These are phyloP conservation scores for Ambrosiella xylebori DNA, from an alignment of 2,329 filamentous ascomycete genomes.

Conservation along the genomic window DNA sequence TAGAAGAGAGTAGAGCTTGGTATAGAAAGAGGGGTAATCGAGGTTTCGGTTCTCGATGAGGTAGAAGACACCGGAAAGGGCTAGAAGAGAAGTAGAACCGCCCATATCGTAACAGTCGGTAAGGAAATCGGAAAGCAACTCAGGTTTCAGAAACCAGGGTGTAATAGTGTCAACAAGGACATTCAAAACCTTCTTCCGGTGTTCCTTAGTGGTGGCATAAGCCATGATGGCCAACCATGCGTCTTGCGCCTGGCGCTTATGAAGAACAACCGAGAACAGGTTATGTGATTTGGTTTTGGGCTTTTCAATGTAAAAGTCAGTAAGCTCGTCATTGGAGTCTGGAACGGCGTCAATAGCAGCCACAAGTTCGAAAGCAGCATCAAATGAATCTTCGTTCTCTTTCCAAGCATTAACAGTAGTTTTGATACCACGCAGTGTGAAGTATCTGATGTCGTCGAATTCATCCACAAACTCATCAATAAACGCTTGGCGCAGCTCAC, in stretches of 20 bases:
- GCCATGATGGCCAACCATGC: constrained; percentile 71
- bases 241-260: constrained; percentile 67
- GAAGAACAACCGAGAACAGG: constrained; percentile 46
- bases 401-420: constrained; percentile 16
- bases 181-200: constrained; percentile 63
- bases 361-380: constrained; percentile 44
- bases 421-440: constrained; percentile 59
- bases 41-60: constrained; percentile 86
- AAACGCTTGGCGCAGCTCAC: constrained; percentile 52
- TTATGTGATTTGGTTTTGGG: constrained; percentile 52
- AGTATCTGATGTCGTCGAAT: constrained; percentile 72
- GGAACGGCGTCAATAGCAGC: constrained; percentile 55
- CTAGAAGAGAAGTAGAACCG: constrained; percentile 71
- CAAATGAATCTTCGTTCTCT: constrained; percentile 24
- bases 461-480: constrained; percentile 60
- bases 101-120: constrained; percentile 85
- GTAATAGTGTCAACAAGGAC: constrained; percentile 63
- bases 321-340: constrained; percentile 44
- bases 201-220: constrained; percentile 46
- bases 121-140: constrained; percentile 86
- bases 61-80: constrained; percentile 85
- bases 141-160: constrained; percentile 77
- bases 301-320: constrained; percentile 48
- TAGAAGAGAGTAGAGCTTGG: constrained; percentile 82
- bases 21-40: constrained; percentile 88